A percentile compares a stretch with the other conserved stretches of the same genome.
These are phyloP conservation scores for Yamadazyma mexicana DNA, from an alignment of 1,139 yeast species.

Conservation along the genomic window DNA sequence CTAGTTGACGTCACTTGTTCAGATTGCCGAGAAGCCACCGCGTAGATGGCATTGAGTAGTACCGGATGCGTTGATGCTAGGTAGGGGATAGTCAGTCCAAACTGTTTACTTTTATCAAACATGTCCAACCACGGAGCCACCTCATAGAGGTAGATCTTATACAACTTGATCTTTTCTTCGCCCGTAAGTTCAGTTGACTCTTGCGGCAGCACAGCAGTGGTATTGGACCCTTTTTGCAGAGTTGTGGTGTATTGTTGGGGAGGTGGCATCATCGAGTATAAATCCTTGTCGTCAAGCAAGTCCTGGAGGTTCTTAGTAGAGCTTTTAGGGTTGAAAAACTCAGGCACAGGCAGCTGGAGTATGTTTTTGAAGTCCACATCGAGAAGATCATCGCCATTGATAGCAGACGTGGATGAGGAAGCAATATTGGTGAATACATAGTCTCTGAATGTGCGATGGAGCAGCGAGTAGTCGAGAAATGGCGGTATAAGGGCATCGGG, in stretches of 20 bases:
- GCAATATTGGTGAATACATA: slow-evolving; percentile 31
- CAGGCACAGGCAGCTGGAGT: slow-evolving; percentile 14
- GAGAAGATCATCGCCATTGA: slow-evolving; percentile 5
- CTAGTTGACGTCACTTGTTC: slow-evolving; percentile 21
- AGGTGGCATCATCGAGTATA: slow-evolving; percentile 5
- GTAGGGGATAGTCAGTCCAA: slow-evolving; percentile 24
- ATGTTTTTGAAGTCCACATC: slow-evolving; percentile 16
- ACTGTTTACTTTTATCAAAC: slow-evolving; percentile 29
- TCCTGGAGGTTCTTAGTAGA: slow-evolving; percentile 15
- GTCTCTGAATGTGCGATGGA: slow-evolving; percentile 27
- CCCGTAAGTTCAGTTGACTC: slow-evolving; percentile 5
- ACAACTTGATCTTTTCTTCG: slow-evolving; percentile 20
- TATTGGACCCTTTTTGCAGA: too few species aligned
- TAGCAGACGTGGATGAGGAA: slow-evolving; percentile 8
- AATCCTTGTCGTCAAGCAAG: slow-evolving; percentile 10
- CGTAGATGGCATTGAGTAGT: slow-evolving; percentile 25
- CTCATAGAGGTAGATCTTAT: slow-evolving; percentile 27
- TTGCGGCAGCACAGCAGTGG: too few species aligned
- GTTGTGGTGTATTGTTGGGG: background rate
- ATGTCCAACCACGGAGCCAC: slow-evolving; percentile 37
- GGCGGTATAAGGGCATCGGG: slow-evolving; percentile 17
- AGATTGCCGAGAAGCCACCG: slow-evolving; percentile 29
- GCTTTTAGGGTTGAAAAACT: slow-evolving; percentile 8
- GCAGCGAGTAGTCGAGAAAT: slow-evolving; percentile 19
- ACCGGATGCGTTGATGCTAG: slow-evolving; percentile 21